A percentile compares a stretch with the other conserved stretches of the same genome.
phyloP scores from a whole-genome alignment of 305 asterid species.

The Solanum aculeatissimum region DNA sequence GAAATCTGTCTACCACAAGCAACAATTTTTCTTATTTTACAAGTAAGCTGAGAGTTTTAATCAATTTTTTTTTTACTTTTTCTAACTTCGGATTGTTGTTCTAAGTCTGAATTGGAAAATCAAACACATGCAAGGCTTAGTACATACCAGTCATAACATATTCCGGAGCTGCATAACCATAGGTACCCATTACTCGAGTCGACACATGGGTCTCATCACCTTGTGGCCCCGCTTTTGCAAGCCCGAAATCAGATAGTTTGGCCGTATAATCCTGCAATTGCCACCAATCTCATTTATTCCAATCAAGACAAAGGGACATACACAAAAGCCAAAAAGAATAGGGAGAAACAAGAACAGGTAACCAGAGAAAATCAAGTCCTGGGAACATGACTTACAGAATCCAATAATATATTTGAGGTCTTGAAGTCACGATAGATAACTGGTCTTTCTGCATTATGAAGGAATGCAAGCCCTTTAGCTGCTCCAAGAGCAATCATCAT shows the following conservation, averaged over 20 bases:
- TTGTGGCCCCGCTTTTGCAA: slow-evolving; percentile 88
- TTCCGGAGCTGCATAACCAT: slow-evolving; percentile 91
- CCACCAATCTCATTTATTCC: neutral
- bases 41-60: neutral
- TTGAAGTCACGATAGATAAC: slow-evolving; percentile 84
- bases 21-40: neutral
- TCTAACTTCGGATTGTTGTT: neutral
- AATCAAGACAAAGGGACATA: neutral
- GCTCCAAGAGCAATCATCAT: slow-evolving; percentile 93
- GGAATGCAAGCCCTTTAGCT: slow-evolving; percentile 85
- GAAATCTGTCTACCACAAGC: neutral
- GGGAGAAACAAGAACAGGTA: neutral
- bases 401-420: slow-evolving; percentile 75
- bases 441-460: slow-evolving; percentile 83
- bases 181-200: slow-evolving; percentile 89
- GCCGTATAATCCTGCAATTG: slow-evolving; percentile 63
- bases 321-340: neutral
- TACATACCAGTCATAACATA: slow-evolving; percentile 79
- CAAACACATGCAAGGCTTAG: neutral
- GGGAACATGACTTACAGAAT: slow-evolving; percentile 37
- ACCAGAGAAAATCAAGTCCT: neutral
- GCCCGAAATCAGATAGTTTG: slow-evolving; percentile 86
- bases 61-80: neutral
- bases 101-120: neutral
- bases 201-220: slow-evolving; percentile 93